Percentiles rank a stretch among this genome's conserved stretches.
Evolutionary conservation across 2,329 filamentous ascomycete species (phyloP).

Genomic region (Epichloe uncinata): DNA sequence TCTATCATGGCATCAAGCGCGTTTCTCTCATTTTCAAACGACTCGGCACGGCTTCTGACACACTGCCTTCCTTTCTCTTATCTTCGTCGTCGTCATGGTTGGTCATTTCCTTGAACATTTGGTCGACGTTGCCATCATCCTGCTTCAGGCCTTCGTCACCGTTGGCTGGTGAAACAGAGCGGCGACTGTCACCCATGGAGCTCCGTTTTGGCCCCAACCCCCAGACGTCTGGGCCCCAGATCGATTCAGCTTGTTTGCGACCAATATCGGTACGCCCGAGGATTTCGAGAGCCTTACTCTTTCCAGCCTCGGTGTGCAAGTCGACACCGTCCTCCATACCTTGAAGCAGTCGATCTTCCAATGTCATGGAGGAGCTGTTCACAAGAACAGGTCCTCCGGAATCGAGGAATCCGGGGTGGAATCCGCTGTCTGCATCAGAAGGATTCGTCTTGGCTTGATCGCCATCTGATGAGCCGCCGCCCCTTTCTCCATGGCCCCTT

Average conservation of each 20-base stretch:
- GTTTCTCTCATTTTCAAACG: constrained; percentile 31
- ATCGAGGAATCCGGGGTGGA: constrained; percentile 31
- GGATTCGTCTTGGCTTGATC: constrained; percentile 21
- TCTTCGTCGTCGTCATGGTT: constrained; percentile 35
- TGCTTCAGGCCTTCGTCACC: constrained; percentile 20
- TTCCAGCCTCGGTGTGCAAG: constrained; percentile 31
- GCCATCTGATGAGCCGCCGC: background rate
- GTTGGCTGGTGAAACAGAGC: constrained; percentile 15
- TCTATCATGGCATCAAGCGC: constrained; percentile 33
- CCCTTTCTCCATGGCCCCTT: background rate
- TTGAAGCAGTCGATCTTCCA: constrained; percentile 38
- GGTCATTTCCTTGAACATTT: constrained; percentile 43
- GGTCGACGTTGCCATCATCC: constrained; percentile 36
- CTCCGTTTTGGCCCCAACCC: constrained; percentile 13
- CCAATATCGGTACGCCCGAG: constrained; percentile 36
- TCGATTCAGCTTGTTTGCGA: constrained; percentile 34
- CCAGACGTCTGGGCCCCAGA: constrained; percentile 39
- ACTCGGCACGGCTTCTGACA: constrained; percentile 25
- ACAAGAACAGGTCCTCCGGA: constrained; percentile 29
- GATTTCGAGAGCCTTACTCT: constrained; percentile 39
- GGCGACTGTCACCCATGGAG: constrained; percentile 15
- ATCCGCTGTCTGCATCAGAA: constrained; percentile 25
- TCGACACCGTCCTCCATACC: constrained; percentile 33
- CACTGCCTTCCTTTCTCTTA: constrained; percentile 21
- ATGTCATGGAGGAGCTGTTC: constrained; percentile 26